Conservation (phyloP, 805 yeast species). For the Naumovozyma dairenensis region DNA sequence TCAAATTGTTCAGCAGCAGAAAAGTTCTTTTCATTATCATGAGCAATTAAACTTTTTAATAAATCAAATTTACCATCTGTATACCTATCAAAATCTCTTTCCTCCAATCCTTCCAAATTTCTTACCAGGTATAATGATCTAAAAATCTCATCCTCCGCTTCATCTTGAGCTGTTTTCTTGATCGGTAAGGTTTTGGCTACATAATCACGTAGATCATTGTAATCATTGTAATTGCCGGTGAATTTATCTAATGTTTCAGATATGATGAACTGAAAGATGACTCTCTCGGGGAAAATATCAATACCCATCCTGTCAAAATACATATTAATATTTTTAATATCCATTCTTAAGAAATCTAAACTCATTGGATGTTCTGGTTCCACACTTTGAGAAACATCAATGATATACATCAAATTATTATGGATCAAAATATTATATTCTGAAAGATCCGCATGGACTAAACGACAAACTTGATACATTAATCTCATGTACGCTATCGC, state of each 20-base stretch:
- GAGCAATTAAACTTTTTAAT: slow-evolving; percentile 52
- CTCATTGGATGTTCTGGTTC: slow-evolving; percentile 98
- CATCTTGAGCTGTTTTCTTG: slow-evolving; percentile 42
- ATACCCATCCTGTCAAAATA: slow-evolving; percentile 70
- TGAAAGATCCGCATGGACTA: slow-evolving; percentile 93
- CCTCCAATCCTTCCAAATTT: slow-evolving; percentile 76
- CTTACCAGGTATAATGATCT: slow-evolving; percentile 69
- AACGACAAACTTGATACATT: slow-evolving; percentile 76
- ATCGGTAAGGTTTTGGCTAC: slow-evolving; percentile 42
- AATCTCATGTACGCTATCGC: slow-evolving; percentile 78
- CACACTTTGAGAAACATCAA: slow-evolving; percentile 95
- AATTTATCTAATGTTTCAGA: slow-evolving; percentile 37
- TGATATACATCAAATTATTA: slow-evolving; percentile 64
- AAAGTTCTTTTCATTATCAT: slow-evolving; percentile 25
- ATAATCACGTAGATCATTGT: slow-evolving; percentile 29
- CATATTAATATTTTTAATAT: slow-evolving; percentile 88
- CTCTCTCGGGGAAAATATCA: slow-evolving; percentile 69
- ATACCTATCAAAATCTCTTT: slow-evolving; percentile 76
- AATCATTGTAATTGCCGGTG: slow-evolving; percentile 27
- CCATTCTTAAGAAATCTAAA: slow-evolving; percentile 91
- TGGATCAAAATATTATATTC: slow-evolving; percentile 92
- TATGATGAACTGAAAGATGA: slow-evolving; percentile 68
- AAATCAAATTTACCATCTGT: slow-evolving; percentile 74
- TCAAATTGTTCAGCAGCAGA: slow-evolving; percentile 14
- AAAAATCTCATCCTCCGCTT: slow-evolving; percentile 78